phyloP scores from a whole-genome alignment of 257 asterid species.

The Solanum chilense region DNA sequence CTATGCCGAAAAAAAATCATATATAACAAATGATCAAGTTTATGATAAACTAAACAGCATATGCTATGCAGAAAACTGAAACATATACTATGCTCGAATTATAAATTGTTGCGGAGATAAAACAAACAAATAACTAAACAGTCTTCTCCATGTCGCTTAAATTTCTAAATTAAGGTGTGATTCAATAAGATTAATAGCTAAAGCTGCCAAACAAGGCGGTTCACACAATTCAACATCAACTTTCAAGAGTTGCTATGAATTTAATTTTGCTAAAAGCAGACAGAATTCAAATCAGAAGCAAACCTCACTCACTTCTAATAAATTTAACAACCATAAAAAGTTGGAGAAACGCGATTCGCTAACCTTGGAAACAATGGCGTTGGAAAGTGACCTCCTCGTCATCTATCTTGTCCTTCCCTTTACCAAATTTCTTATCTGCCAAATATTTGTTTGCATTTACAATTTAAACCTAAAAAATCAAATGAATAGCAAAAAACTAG shows the following conservation, averaged over 20 bases:
- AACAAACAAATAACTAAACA: neutral
- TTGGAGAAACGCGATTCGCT: conserved; percentile 45
- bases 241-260: neutral
- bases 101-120: neutral
- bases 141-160: neutral
- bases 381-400: conserved; percentile 89
- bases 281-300: neutral
- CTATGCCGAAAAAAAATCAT: neutral
- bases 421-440: conserved; percentile 72
- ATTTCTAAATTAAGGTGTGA: neutral
- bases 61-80: neutral
- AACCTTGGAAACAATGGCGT: conserved; percentile 98
- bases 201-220: neutral
- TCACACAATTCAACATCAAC: neutral
- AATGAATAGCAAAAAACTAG: neutral
- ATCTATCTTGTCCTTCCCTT: conserved; percentile 78
- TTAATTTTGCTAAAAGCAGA: neutral
- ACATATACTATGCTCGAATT: neutral
- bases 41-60: neutral
- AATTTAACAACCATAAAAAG: neutral
- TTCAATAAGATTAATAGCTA: neutral
- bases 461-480: neutral
- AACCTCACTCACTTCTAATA: neutral
- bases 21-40: neutral
- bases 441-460: neutral